Conservation (phyloP, 2,329 filamentous ascomycete species). For the Ilyonectria destructans region DNA sequence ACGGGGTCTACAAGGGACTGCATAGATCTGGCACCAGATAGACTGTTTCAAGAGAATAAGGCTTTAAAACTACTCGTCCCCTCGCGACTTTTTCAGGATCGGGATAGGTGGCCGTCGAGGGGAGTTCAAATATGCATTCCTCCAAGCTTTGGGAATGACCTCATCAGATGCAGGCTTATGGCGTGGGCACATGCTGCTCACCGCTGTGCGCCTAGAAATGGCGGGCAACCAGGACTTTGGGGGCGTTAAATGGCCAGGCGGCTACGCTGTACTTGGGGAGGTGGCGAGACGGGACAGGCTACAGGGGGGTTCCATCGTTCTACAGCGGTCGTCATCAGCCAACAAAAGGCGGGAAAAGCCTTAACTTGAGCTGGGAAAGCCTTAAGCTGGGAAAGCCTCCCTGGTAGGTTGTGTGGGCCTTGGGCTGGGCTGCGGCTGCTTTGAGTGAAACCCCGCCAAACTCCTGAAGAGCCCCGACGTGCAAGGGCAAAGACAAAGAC, state of each 20-base stretch:
- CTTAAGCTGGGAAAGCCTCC: neutral
- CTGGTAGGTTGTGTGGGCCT: too few relatives aligned
- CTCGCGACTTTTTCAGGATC: neutral
- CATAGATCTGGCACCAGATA: neutral
- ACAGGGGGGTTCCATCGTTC: neutral
- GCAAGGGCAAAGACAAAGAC: slow-evolving; percentile 29
- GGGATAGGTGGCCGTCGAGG: neutral
- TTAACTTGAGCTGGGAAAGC: neutral
- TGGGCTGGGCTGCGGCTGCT: slow-evolving; percentile 18
- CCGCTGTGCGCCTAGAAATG: slow-evolving; percentile 6
- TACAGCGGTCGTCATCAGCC: slow-evolving; percentile 38
- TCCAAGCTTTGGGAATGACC: slow-evolving; percentile 40
- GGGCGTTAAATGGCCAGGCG: slow-evolving; percentile 1
- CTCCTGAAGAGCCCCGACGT: slow-evolving; percentile 43
- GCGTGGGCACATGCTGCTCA: slow-evolving; percentile 12
- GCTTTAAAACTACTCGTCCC: neutral
- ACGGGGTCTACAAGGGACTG: slow-evolving; percentile 13
- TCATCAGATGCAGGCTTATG: slow-evolving; percentile 40
- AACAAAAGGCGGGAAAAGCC: slow-evolving; percentile 24
- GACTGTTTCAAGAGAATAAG: slow-evolving; percentile 23
- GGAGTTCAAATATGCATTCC: slow-evolving; percentile 39
- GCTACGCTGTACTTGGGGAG: neutral
- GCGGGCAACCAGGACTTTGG: neutral
- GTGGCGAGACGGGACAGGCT: slow-evolving; percentile 10
- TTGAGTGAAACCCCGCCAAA: slow-evolving; percentile 50